Conservation (phyloP, 352 stramenopile genomes). For the Saprolegnia diclina region DNA sequence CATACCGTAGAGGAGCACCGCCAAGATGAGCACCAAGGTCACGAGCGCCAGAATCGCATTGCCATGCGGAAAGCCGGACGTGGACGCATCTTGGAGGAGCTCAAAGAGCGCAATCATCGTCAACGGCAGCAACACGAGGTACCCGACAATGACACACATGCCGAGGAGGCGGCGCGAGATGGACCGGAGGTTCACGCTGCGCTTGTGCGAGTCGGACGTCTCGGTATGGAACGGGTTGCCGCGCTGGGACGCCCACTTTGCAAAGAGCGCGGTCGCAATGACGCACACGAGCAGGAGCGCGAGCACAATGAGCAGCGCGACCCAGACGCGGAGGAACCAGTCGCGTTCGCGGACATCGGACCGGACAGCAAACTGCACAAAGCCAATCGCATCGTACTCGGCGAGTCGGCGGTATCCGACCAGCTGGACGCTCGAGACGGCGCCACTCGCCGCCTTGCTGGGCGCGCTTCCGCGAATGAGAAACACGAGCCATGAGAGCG, state of each 20-base stretch:
- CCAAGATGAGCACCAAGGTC: constrained; percentile 42
- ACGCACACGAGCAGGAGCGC: constrained; percentile 43
- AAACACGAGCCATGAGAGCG: constrained; percentile 66
- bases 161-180: constrained; percentile 55
- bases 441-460: neutral
- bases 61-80: constrained; percentile 32
- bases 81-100: constrained; percentile 53
- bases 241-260: neutral
- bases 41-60: constrained; percentile 37
- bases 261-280: neutral
- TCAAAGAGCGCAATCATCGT: constrained; percentile 53
- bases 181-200: constrained; percentile 35
- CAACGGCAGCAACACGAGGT: constrained; percentile 56
- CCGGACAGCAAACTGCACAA: constrained; percentile 17
- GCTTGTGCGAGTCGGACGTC: neutral
- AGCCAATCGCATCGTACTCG: constrained; percentile 11
- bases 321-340: constrained; percentile 44
- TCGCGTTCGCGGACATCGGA: constrained; percentile 10
- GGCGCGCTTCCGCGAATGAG: constrained; percentile 36
- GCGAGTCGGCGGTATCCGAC: neutral
- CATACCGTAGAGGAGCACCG: constrained; percentile 35
- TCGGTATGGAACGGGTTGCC: constrained; percentile 24
- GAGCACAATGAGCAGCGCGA: constrained; percentile 38
- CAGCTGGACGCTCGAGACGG: neutral
- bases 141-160: constrained; percentile 55